Base-by-base conservation (phyloP, 495 filamentous ascomycete species). In the Chaetomium cochliodes region DNA sequence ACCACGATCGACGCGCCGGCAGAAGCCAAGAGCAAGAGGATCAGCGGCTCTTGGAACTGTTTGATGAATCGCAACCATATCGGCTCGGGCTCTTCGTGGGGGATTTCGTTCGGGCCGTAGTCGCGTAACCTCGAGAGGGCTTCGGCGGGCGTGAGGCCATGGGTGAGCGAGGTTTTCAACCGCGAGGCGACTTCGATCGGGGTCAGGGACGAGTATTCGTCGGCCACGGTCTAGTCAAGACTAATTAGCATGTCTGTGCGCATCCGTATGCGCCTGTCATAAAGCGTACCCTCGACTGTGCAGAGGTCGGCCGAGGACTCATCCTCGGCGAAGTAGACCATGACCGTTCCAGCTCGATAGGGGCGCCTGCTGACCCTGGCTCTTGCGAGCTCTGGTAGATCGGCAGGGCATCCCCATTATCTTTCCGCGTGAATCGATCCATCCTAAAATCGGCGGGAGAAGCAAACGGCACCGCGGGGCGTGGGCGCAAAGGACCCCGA, bases 11-110 rank as follows among this genome's bases (percentile, higher is more conserved):
- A 97, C 47, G 96, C 87, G 7, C 84, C 90, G 0, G 94, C 93
- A n/a, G 93, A 97, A 8, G 82, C 88, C 6, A 99, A 86, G 15
- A 99, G 84, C n/a, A 99, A 85, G 13, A 98, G 76, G 50, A 88
- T 88, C 44, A 99, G 88, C 41, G 97, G 86, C 72, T 99, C 94
- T 69, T 92, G 88, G 77, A 99, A 99, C 73, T 99, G 94, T 76
- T 96, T 93, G 67, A 96, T 75, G 70, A 99, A 99, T 60, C 93
- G 90, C 33, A 97, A 77, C 90, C 94, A 98, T 58, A 97, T 77
- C 18, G 94, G 92, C 78, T 99, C 94, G 5, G 93, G 92, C 64
- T 92, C 88, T 61, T 96, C 91, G 68, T 93, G 91, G 7, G 93
- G 92, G 51, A 99, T 88, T 76, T 99, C 94, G 73, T 99, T 99